These are phyloP conservation scores for Coemansia asiatica DNA, from an alignment of 192 early-diverging fungal genomes.

Conservation along the genomic window DNA sequence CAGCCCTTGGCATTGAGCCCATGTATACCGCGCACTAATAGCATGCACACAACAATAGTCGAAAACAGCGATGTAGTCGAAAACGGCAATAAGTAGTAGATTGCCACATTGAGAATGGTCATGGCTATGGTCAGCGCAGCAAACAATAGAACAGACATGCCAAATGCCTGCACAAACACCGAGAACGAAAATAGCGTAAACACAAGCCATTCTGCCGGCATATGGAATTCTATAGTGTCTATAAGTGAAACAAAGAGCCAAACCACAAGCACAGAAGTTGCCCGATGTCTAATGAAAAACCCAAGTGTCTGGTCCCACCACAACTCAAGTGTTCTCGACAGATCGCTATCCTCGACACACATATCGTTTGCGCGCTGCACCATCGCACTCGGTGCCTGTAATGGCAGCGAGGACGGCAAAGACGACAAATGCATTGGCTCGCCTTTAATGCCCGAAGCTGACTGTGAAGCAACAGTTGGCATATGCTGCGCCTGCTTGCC, in stretches of 20 bases:
- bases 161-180: slow-evolving; percentile 54
- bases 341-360: slow-evolving; percentile 17
- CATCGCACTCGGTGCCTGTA: background rate
- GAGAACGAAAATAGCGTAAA: slow-evolving; percentile 54
- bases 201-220: slow-evolving; percentile 54
- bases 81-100: slow-evolving; percentile 37
- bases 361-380: slow-evolving; percentile 1
- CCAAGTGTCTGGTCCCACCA: slow-evolving; percentile 38
- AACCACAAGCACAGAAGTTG: slow-evolving; percentile 30
- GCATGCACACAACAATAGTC: slow-evolving; percentile 51
- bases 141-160: slow-evolving; percentile 49
- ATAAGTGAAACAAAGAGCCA: slow-evolving; percentile 42
- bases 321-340: slow-evolving; percentile 16
- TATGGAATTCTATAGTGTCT: slow-evolving; percentile 35
- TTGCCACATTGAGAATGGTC: slow-evolving; percentile 35
- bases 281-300: slow-evolving; percentile 45
- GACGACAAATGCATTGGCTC: slow-evolving; percentile 7
- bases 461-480: background rate
- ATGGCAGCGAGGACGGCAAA: too few relatives aligned
- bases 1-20: slow-evolving; percentile 49
- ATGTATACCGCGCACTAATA: slow-evolving; percentile 47
- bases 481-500: slow-evolving; percentile 23
- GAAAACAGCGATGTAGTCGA: slow-evolving; percentile 36
- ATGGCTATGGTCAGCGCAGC: slow-evolving; percentile 39
- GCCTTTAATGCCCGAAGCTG: background rate